A percentile compares a stretch with the other conserved stretches of the same genome.
Conservation (phyloP, 108 stramenopile species). For the Nannochloropsis oceanica region DNA sequence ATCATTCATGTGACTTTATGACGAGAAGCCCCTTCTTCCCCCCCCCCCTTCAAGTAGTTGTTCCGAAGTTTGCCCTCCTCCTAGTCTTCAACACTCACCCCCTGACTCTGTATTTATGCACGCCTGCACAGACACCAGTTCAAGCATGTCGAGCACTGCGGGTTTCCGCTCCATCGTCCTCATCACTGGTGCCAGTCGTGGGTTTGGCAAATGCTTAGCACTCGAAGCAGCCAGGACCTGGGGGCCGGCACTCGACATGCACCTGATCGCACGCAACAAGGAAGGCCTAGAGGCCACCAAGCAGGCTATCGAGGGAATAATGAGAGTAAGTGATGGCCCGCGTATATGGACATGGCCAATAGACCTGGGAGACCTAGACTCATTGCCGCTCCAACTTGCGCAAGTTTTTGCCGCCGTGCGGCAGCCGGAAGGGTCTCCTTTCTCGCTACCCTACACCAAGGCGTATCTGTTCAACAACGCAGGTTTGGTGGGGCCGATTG, state of each 20-base stretch:
- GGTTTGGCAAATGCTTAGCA: constrained; percentile 33
- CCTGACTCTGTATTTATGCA: too few species aligned
- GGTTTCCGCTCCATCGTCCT: constrained; percentile 1
- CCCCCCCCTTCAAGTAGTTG: too few species aligned
- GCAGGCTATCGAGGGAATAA: background rate
- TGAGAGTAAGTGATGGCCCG: background rate
- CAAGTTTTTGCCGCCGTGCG: background rate
- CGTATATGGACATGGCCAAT: constrained; percentile 1
- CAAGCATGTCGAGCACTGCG: background rate
- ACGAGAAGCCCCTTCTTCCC: too few species aligned
- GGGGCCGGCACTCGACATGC: constrained; percentile 9
- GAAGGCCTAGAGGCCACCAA: background rate
- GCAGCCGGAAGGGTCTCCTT: background rate
- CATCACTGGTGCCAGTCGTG: constrained; percentile 38
- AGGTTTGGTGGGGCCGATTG: constrained; percentile 26
- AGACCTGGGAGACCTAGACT: constrained; percentile 19
- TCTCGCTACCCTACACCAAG: background rate
- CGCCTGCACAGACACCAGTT: background rate
- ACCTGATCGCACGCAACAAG: constrained; percentile 14
- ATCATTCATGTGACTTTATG: too few species aligned
- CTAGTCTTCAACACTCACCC: too few species aligned
- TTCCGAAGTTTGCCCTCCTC: too few species aligned
- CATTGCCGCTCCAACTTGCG: constrained; percentile 1
- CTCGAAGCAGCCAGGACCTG: constrained; percentile 13
- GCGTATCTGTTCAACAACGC: constrained; percentile 39